Base-by-base conservation (phyloP, 768 basidiomycete species). In the Crassisporium funariophilum region DNA sequence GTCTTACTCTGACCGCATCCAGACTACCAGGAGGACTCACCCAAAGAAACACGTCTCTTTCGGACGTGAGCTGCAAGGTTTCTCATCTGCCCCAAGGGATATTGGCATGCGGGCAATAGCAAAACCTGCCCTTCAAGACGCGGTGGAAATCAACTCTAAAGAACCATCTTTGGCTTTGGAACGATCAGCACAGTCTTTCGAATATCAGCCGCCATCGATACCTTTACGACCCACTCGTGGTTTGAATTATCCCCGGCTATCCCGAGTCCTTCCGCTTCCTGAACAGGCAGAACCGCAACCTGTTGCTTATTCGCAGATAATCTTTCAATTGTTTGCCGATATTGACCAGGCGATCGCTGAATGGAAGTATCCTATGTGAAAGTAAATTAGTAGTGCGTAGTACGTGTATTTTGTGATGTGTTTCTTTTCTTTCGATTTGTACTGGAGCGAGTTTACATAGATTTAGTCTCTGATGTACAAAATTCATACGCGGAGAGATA, bases 321-420 rank as follows among this genome's bases (percentile, higher is more conserved):
- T 73, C 15, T 39, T 64, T 27, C 57, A 66, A 27, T 51, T 75
- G 11, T 53, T 75, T 19, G 47, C 42, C 8, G 68, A 71, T 27
- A 55, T 72, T 3, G 69, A 75, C 35, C 44, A 52, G 34, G 67
- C 60, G 8, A 65, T 70, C 46, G 50, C 41, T 38, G 62, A 64
- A 46, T 73, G 72, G 72, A 49, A 35, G 20, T 33, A 29, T 29
- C 27, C 27, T 29, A 29, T 7, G 7, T 13, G 8, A 29, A 13
- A 7, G 27, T 29, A 13, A 29, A 29, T 29, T 7, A 7, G 27
- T 29, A 13, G 27, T 13, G 8, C 7, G 27, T 13, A 29, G 27
- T 7, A 29, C 7, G 27, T 7, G 27, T 7, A 29, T 7, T 29
- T 29, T 13, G 13, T 29, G 8, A 13, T 29, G 13, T 7, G 27